phyloP scores from a whole-genome alignment of 2,329 filamentous ascomycete species.

The Trichoderma pleuroti region DNA sequence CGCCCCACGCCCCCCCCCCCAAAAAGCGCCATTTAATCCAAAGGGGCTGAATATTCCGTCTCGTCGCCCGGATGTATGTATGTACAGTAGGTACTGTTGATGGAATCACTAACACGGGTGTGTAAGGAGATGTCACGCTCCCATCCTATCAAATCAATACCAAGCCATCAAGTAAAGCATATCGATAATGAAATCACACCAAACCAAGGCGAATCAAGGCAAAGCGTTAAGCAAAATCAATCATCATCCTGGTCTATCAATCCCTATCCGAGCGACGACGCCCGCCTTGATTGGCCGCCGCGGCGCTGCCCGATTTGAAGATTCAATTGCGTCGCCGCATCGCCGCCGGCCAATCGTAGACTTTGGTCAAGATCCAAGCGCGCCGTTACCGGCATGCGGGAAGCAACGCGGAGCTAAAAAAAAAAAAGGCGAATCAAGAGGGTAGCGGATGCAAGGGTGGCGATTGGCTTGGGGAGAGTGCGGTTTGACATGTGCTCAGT shows the following conservation, averaged over 20 bases:
- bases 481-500: not conserved
- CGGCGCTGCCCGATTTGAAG: slow-evolving; percentile 7
- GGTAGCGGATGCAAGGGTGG: not conserved
- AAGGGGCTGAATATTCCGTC: not conserved
- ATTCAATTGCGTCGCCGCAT: slow-evolving; percentile 19
- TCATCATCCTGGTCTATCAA: not conserved
- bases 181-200: not conserved
- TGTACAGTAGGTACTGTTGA: not conserved
- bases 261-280: slow-evolving; percentile 12
- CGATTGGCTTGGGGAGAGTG: not conserved
- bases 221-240: not conserved
- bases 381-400: slow-evolving; percentile 12
- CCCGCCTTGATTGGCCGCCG: slow-evolving; percentile 5
- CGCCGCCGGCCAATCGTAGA: slow-evolving; percentile 4
- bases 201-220: not conserved
- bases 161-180: slow-evolving; percentile 6
- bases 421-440: not conserved
- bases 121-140: not conserved
- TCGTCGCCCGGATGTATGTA: not conserved
- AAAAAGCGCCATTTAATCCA: not conserved
- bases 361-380: not conserved
- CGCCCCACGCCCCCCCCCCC: not conserved
- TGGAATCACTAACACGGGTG: not conserved
- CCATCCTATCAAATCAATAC: not conserved
- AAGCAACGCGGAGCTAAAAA: not conserved